Evolutionary conservation across 345 rosid species (phyloP).

Genomic region (Mangifera indica): DNA sequence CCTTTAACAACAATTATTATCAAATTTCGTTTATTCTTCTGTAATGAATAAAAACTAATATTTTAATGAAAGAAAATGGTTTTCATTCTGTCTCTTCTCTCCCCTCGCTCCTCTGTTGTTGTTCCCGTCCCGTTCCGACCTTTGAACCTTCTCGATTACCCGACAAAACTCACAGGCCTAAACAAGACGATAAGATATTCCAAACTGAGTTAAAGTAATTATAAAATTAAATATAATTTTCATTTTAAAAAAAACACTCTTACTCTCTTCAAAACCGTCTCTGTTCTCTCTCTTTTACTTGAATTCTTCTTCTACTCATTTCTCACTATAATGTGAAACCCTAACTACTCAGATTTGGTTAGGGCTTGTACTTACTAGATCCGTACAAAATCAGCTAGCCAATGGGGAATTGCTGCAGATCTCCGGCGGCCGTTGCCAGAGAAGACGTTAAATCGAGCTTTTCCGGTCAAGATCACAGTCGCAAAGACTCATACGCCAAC

Average conservation of each 20-base stretch:
- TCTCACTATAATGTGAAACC: constrained; percentile 47
- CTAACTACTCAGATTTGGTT: constrained; percentile 31
- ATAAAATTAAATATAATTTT: background rate
- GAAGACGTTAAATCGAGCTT: constrained; percentile 91
- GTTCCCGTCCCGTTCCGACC: constrained; percentile 33
- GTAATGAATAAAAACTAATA: background rate
- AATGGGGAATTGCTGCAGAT: constrained; percentile 99
- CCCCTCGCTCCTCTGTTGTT: background rate
- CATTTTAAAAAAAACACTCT: background rate
- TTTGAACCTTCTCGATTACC: constrained; percentile 16
- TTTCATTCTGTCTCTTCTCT: constrained; percentile 20
- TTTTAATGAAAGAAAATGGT: background rate
- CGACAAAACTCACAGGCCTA: constrained; percentile 34
- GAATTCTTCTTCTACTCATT: constrained; percentile 12
- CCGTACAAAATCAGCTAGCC: constrained; percentile 17
- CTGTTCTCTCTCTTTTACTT: constrained; percentile 17
- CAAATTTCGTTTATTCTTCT: too few relatives aligned
- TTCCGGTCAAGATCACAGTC: constrained; percentile 66
- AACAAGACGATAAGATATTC: constrained; percentile 18
- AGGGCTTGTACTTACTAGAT: constrained; percentile 30
- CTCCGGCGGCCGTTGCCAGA: constrained; percentile 97
- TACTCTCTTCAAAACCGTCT: background rate
- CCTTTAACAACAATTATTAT: too few relatives aligned
- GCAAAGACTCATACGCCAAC: constrained; percentile 49
- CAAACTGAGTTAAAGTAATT: background rate